phyloP scores from a whole-genome alignment of 257 asterid species.

The Solanum virginianum region DNA sequence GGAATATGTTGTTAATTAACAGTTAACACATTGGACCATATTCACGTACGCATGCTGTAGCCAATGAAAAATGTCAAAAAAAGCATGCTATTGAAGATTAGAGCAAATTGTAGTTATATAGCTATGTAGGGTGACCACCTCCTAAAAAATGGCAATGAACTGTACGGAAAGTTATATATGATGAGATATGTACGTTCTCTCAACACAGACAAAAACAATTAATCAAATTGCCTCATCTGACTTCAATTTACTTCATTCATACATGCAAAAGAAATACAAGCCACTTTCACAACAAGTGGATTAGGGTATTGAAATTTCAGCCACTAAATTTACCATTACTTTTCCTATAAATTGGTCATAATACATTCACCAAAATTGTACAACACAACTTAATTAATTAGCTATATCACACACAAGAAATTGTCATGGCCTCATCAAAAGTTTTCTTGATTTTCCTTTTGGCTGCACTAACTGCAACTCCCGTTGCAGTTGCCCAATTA shows the following conservation, averaged over 20 bases:
- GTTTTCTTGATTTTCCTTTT: conserved; percentile 1
- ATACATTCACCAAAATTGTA: neutral
- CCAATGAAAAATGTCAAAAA: conserved; percentile 1
- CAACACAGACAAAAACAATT: neutral
- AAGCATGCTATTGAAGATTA: conserved; percentile 12
- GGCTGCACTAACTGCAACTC: conserved; percentile 15
- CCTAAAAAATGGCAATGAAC: conserved; percentile 7
- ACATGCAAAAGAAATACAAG: neutral
- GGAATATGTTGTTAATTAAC: neutral
- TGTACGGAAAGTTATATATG: neutral
- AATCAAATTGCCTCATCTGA: neutral
- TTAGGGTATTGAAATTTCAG: neutral
- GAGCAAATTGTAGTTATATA: neutral
- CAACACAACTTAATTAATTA: neutral
- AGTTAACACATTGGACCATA: neutral
- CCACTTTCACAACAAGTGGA: neutral
- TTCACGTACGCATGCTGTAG: conserved; percentile 3
- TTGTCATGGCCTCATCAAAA: conserved; percentile 8
- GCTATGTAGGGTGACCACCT: conserved; percentile 18
- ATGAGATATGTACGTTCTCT: neutral
- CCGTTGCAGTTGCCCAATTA: conserved; percentile 27
- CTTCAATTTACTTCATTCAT: neutral
- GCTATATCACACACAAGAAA: neutral
- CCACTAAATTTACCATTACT: neutral
- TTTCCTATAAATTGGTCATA: conserved; percentile 16